Base-by-base conservation (phyloP, 2,329 filamentous ascomycete genomes). In the Ramichloridium luteum region DNA sequence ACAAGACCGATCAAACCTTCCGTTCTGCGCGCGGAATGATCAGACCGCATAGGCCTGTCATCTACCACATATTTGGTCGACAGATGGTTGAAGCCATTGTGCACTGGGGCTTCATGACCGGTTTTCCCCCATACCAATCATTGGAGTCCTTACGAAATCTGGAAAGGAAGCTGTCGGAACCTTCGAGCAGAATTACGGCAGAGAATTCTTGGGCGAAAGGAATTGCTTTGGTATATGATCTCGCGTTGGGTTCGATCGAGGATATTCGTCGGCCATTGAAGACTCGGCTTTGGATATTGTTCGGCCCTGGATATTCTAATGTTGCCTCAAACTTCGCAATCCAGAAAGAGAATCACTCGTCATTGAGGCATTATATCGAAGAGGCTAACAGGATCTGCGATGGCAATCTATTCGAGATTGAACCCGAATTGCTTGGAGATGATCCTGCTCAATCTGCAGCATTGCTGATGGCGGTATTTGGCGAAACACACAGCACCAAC, bases 211-310 rank as follows among this genome's bases (percentile, higher is more conserved):
- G n/a, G n/a, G n/a, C n/a, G n/a, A n/a, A n/a, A n/a, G n/a, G n/a
- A n/a, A n/a, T n/a, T n/a, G n/a, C n/a, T n/a, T n/a, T n/a, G n/a
- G n/a, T n/a, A n/a, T n/a, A n/a, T n/a, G n/a, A n/a, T n/a, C n/a
- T n/a, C n/a, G n/a, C n/a, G n/a, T n/a, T n/a, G n/a, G n/a, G n/a
- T n/a, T n/a, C n/a, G n/a, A n/a, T n/a, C n/a, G n/a, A n/a, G n/a
- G n/a, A n/a, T n/a, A n/a, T n/a, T n/a, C n/a, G n/a, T n/a, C n/a
- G n/a, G n/a, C n/a, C n/a, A n/a, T n/a, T n/a, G n/a, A n/a, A n/a
- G n/a, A n/a, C n/a, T 11, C 48, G 49, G n/a, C 43, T 59, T 23
- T 54, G 50, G 48, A 51, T 46, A 11, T 35, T 57, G 2, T 59
- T 54, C 25, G 54, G 54, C 3, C 53, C 55, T 9, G 48, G 39